A percentile compares a stretch with the other conserved stretches of the same genome.
phyloP scores from a whole-genome alignment of 495 filamentous ascomycete genomes.

The Aspergillus bertholletiae region DNA sequence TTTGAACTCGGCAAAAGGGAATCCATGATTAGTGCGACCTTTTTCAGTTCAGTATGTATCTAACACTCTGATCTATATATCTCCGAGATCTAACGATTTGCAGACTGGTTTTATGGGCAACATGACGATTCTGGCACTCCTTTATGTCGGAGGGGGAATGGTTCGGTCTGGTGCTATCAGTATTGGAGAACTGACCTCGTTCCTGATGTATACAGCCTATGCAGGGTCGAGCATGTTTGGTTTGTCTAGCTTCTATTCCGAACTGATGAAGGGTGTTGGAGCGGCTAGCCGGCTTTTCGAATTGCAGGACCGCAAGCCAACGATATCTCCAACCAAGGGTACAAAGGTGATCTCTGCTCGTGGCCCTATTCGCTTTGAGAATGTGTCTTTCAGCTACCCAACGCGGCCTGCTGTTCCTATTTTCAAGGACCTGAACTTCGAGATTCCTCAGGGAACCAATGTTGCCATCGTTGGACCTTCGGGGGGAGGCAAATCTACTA shows the following conservation, averaged over 20 bases:
- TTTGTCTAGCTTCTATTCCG: slow-evolving; percentile 91
- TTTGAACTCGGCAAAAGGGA: slow-evolving; percentile 83
- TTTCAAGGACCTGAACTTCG: slow-evolving; percentile 84
- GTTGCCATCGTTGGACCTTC: slow-evolving; percentile 95
- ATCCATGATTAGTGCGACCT: slow-evolving; percentile 82
- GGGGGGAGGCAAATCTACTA: slow-evolving; percentile 93
- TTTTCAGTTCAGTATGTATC: slow-evolving; percentile 68
- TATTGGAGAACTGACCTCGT: slow-evolving; percentile 91
- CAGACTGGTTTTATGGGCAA: slow-evolving; percentile 87
- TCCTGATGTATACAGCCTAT: slow-evolving; percentile 96
- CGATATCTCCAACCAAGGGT: slow-evolving; percentile 80
- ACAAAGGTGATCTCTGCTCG: slow-evolving; percentile 72
- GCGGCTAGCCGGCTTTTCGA: slow-evolving; percentile 94
- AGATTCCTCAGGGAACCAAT: slow-evolving; percentile 87
- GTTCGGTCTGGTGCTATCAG: slow-evolving; percentile 82
- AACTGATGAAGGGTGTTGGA: slow-evolving; percentile 98
- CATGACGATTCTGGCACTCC: slow-evolving; percentile 88
- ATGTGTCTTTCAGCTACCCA: slow-evolving; percentile 85
- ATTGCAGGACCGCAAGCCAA: slow-evolving; percentile 86
- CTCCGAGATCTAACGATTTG: slow-evolving; percentile 13
- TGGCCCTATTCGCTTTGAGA: slow-evolving; percentile 80
- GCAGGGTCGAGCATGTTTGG: slow-evolving; percentile 90
- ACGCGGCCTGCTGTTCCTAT: slow-evolving; percentile 87
- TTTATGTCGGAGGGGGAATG: slow-evolving; percentile 87
- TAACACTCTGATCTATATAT: neutral